Evolutionary conservation across 129 eudicot species (phyloP).

Genomic region (Centrapalus pauciflorus): DNA sequence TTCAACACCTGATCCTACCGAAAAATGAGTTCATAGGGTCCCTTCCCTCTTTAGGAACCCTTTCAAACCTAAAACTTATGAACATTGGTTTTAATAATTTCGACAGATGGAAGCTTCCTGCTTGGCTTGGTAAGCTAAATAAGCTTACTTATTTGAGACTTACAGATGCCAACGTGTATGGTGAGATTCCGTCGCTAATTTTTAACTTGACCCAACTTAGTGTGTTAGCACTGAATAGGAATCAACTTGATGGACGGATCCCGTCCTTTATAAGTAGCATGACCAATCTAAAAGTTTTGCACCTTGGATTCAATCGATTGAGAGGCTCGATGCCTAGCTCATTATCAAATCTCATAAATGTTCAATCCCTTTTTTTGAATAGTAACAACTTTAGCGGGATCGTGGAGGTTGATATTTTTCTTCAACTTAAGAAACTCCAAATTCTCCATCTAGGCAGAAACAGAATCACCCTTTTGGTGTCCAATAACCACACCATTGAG

Average conservation of each 20-base stretch:
- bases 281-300: background rate
- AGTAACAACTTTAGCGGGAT: slow-evolving; percentile 12
- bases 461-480: slow-evolving; percentile 3
- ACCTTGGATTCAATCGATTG: background rate
- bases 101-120: slow-evolving; percentile 7
- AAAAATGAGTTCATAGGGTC: background rate
- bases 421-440: slow-evolving; percentile 6
- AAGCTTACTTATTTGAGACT: slow-evolving; percentile 12
- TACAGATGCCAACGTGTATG: background rate
- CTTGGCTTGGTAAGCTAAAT: slow-evolving; percentile 17
- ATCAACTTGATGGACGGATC: slow-evolving; percentile 1
- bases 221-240: background rate
- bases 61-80: background rate
- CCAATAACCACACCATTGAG: background rate
- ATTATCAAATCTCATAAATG: slow-evolving; percentile 15
- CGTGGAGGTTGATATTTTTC: slow-evolving; percentile 12
- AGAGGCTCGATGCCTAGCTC: slow-evolving; percentile 28
- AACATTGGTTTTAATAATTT: background rate
- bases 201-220: slow-evolving; percentile 17
- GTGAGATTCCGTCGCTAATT: slow-evolving; percentile 20
- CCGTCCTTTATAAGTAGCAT: slow-evolving; percentile 2
- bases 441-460: background rate
- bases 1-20: background rate
- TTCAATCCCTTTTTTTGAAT: background rate
- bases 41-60: slow-evolving; percentile 18